These are phyloP conservation scores for Cryphonectria nitschkei DNA, from an alignment of 2,329 filamentous ascomycete species.

Conservation along the genomic window DNA sequence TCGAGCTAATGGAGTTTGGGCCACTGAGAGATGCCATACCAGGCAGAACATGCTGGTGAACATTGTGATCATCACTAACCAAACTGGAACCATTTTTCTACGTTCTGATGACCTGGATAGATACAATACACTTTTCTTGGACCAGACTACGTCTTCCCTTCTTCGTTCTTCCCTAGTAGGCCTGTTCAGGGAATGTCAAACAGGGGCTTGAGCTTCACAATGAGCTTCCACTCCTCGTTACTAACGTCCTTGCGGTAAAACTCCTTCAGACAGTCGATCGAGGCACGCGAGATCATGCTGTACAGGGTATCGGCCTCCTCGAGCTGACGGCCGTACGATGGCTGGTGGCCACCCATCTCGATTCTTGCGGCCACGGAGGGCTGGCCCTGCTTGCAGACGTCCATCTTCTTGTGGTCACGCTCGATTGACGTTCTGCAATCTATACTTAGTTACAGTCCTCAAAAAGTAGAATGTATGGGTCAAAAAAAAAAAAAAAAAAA, in stretches of 20 bases:
- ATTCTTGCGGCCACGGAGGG: slow-evolving; percentile 99
- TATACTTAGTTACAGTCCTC: neutral
- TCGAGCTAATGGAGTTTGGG: neutral
- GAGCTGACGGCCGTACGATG: slow-evolving; percentile 90
- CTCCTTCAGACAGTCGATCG: slow-evolving; percentile 94
- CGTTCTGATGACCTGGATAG: neutral
- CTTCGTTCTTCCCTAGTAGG: neutral
- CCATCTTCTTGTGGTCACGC: slow-evolving; percentile 94
- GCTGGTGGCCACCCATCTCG: slow-evolving; percentile 89
- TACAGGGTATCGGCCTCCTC: slow-evolving; percentile 91
- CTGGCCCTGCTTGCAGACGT: slow-evolving; percentile 90
- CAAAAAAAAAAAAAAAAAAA: neutral
- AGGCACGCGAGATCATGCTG: slow-evolving; percentile 81
- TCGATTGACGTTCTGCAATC: slow-evolving; percentile 83
- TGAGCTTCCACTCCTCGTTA: slow-evolving; percentile 92
- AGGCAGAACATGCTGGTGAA: neutral
- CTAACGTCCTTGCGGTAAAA: slow-evolving; percentile 87
- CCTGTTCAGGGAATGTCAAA: slow-evolving; percentile 75
- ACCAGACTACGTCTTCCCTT: neutral
- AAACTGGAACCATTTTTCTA: slow-evolving; percentile 4
- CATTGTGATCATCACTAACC: slow-evolving; percentile 12
- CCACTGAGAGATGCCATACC: neutral
- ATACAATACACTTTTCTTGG: slow-evolving; percentile 6
- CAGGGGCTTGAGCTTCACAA: slow-evolving; percentile 88
- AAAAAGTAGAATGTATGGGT: neutral